Conservation (phyloP, 2,329 filamentous ascomycete genomes). For the Epichloe sibirici region DNA sequence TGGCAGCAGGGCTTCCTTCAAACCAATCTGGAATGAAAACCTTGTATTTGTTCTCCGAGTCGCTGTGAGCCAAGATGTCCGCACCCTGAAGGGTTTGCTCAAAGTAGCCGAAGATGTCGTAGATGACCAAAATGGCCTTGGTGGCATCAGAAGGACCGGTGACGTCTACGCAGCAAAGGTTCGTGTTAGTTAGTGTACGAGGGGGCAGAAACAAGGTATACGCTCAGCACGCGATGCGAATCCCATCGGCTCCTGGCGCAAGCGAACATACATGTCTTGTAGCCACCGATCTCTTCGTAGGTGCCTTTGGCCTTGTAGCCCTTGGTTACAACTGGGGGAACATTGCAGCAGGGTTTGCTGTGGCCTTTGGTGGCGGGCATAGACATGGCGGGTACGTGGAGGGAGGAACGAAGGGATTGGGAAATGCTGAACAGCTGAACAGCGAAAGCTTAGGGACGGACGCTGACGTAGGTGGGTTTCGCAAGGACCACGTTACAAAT, state of each 20-base stretch:
- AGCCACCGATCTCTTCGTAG: conserved; percentile 43
- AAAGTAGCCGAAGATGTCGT: conserved; percentile 60
- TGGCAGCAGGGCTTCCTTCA: conserved; percentile 53
- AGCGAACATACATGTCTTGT: conserved; percentile 34
- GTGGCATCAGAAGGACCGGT: conserved; percentile 33
- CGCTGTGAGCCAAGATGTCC: conserved; percentile 48
- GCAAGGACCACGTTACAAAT: too few species aligned
- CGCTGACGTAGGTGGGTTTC: too few species aligned
- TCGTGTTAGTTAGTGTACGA: neutral
- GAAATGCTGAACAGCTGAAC: too few species aligned
- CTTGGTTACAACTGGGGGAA: conserved; percentile 43
- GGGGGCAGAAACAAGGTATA: neutral
- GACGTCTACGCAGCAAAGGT: conserved; percentile 24
- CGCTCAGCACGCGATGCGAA: neutral
- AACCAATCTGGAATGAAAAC: conserved; percentile 93
- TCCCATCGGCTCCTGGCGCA: neutral
- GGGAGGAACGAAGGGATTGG: neutral
- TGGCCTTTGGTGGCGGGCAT: conserved; percentile 41
- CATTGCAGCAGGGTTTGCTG: conserved; percentile 44
- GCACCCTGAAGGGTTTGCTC: conserved; percentile 59
- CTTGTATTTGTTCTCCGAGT: conserved; percentile 55
- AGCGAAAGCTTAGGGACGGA: too few species aligned
- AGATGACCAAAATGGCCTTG: conserved; percentile 50
- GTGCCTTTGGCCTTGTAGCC: conserved; percentile 43
- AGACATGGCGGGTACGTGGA: conserved; percentile 26